These are phyloP conservation scores for Flammula alnicola DNA, from an alignment of 1,284 basidiomycete genomes.

Conservation along the genomic window DNA sequence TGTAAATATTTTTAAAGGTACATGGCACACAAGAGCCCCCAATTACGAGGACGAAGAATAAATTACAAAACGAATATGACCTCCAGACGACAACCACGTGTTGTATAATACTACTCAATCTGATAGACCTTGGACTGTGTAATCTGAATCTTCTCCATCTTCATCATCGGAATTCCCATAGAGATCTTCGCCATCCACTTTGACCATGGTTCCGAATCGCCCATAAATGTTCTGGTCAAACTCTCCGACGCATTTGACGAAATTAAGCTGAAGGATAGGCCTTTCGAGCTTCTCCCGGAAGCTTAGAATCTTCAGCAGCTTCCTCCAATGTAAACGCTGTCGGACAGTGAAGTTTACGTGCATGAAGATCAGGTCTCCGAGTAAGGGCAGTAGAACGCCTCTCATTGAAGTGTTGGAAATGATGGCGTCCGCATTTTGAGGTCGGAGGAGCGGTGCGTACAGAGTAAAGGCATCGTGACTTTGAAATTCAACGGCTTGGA, in stretches of 20 bases:
- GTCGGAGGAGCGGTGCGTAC: slow-evolving; percentile 10
- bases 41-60: too few species aligned
- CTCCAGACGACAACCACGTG: too few species aligned
- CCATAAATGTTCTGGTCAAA: slow-evolving; percentile 10
- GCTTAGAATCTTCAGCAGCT: slow-evolving; percentile 16
- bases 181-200: slow-evolving; percentile 17
- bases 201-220: slow-evolving; percentile 17
- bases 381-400: slow-evolving; percentile 12
- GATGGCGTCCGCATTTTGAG: not conserved
- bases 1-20: too few species aligned
- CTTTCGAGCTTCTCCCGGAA: slow-evolving; percentile 11
- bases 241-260: slow-evolving; percentile 16
- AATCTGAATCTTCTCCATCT: slow-evolving; percentile 19
- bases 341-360: slow-evolving; percentile 17
- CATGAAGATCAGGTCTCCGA: slow-evolving; percentile 17
- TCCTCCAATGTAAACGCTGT: slow-evolving; percentile 16
- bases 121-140: slow-evolving; percentile 20
- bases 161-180: slow-evolving; percentile 14
- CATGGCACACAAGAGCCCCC: too few species aligned
- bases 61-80: too few species aligned
- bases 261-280: slow-evolving; percentile 18
- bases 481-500: slow-evolving; percentile 18
- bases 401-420: too few species aligned
- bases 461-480: slow-evolving; percentile 8
- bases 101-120: too few species aligned